These are phyloP conservation scores for Acrodontium crateriforme DNA, from an alignment of 2,329 filamentous ascomycete genomes.

Conservation along the genomic window DNA sequence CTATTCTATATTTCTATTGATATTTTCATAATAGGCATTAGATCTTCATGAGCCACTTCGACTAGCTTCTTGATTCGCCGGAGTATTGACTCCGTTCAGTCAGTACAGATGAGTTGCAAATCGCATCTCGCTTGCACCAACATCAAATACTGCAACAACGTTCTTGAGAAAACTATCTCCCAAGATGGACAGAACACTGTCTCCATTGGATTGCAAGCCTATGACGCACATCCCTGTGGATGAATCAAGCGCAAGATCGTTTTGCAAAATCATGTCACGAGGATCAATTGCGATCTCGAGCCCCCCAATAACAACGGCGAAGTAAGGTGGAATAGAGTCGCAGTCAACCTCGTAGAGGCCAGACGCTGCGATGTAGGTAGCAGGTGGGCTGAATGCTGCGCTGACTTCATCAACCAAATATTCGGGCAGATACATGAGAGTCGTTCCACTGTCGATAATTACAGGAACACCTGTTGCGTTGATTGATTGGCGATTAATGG, in stretches of 20 bases:
- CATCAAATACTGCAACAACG: constrained; percentile 34
- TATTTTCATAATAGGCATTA: no score
- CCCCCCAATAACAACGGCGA: constrained; percentile 25
- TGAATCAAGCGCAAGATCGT: constrained; percentile 4
- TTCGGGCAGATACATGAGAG: constrained; percentile 25
- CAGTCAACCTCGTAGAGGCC: constrained; percentile 26
- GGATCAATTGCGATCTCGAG: constrained; percentile 21
- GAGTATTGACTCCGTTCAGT: no score
- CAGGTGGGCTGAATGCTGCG: constrained; percentile 27
- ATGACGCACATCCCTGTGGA: constrained; percentile 11
- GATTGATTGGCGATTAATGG: no score
- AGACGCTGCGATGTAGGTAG: constrained; percentile 15
- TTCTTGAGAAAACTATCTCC: constrained; percentile 33
- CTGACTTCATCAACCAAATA: constrained; percentile 24
- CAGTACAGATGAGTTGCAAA: no score
- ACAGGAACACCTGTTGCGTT: constrained; percentile 18
- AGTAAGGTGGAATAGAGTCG: constrained; percentile 22
- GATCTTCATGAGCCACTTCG: no score
- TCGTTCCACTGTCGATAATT: constrained; percentile 28
- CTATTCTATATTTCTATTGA: no score
- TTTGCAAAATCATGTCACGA: constrained; percentile 20
- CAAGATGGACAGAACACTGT: constrained; percentile 23
- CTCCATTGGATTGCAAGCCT: constrained; percentile 14
- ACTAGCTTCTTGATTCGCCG: no score
- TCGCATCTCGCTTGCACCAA: constrained; percentile 29